Evolutionary conservation across 2,329 filamentous ascomycete species (phyloP).

Genomic region (Verticillium klebahnii): DNA sequence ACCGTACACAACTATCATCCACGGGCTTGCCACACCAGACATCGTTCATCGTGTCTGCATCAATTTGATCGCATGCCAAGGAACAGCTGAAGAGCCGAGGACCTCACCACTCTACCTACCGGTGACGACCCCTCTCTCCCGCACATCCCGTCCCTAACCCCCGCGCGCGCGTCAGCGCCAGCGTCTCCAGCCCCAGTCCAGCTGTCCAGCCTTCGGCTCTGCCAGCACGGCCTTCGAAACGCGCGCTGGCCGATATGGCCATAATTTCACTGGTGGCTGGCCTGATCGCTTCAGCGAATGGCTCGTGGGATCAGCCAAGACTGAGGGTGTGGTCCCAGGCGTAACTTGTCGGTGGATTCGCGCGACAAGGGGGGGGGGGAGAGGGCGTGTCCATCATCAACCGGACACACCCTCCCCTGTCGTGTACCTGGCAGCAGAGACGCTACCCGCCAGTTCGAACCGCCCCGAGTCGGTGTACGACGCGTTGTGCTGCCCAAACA

Average conservation of each 20-base stretch:
- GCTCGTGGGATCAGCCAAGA: neutral
- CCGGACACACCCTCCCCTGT: neutral
- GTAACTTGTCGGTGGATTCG: neutral
- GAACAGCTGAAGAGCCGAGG: neutral
- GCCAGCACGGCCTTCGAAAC: neutral
- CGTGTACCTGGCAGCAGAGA: neutral
- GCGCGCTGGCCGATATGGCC: neutral
- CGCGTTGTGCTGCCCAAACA: neutral
- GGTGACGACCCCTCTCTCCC: neutral
- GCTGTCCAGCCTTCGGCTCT: neutral
- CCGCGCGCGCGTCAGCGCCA: neutral
- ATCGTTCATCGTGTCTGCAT: neutral
- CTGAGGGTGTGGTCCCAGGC: neutral
- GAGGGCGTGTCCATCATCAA: neutral
- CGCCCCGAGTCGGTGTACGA: neutral
- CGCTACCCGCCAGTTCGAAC: neutral
- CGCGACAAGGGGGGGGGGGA: neutral
- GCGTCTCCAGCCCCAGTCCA: neutral
- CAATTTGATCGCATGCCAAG: neutral
- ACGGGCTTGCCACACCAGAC: neutral
- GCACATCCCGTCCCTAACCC: neutral
- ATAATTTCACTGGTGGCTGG: neutral
- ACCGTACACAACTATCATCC: neutral
- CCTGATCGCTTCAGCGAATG: neutral
- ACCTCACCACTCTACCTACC: neutral